Evolutionary conservation across 2,329 filamentous ascomycete genomes (phyloP).

Genomic region (Penicillium sp.): DNA sequence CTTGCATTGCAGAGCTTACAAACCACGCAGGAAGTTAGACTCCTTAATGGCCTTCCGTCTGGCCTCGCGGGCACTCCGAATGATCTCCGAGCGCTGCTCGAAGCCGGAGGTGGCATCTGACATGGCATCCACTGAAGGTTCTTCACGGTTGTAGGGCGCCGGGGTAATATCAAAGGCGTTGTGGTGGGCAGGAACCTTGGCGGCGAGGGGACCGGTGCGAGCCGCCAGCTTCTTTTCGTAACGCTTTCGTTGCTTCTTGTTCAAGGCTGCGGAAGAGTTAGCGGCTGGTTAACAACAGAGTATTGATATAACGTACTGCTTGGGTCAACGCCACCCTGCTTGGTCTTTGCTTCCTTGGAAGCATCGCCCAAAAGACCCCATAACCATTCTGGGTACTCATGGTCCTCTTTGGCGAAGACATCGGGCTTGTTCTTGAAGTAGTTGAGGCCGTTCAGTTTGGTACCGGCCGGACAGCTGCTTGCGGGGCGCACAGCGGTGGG

Average conservation of each 20-base stretch:
- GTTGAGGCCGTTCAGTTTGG: slow-evolving; percentile 42
- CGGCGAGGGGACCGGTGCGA: slow-evolving; percentile 37
- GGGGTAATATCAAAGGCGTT: slow-evolving; percentile 46
- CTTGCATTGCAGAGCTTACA: slow-evolving; percentile 30
- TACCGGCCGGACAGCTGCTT: slow-evolving; percentile 42
- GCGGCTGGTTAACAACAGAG: slow-evolving; percentile 6
- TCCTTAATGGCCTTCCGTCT: slow-evolving; percentile 47
- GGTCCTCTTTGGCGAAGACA: slow-evolving; percentile 44
- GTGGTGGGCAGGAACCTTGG: slow-evolving; percentile 45
- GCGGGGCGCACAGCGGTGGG: slow-evolving; percentile 28
- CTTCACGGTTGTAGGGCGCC: slow-evolving; percentile 33
- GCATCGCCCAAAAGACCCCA: slow-evolving; percentile 43
- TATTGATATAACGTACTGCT: slow-evolving; percentile 33
- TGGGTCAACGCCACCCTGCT: slow-evolving; percentile 38
- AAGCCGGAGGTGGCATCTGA: slow-evolving; percentile 37
- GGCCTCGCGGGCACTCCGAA: slow-evolving; percentile 44
- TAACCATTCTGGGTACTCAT: slow-evolving; percentile 49
- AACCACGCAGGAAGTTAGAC: slow-evolving; percentile 47
- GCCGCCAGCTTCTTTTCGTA: slow-evolving; percentile 48
- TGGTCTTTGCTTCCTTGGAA: slow-evolving; percentile 32
- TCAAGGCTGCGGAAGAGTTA: slow-evolving; percentile 38
- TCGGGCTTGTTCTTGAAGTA: slow-evolving; percentile 49
- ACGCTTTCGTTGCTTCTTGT: slow-evolving; percentile 47
- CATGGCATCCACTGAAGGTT: slow-evolving; percentile 24
- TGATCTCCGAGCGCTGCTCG: slow-evolving; percentile 41